Conservation (phyloP, 106 monocot species). For the Phalaenopsis equestris region DNA sequence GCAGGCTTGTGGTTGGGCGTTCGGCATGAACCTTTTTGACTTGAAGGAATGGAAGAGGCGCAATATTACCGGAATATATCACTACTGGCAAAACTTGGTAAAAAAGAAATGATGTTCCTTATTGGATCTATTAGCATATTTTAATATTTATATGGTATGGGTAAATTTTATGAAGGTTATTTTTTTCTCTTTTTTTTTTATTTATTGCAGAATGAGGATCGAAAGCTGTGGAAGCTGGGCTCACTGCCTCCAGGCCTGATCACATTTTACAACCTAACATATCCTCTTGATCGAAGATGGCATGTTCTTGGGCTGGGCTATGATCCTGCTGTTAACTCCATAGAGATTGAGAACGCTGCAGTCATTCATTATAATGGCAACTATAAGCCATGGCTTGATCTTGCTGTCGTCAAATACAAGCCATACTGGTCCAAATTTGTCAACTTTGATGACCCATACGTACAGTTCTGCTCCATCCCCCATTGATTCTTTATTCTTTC, state of each 20-base stretch:
- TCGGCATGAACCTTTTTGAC: constrained; percentile 38
- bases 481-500: neutral
- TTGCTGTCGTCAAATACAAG: constrained; percentile 45
- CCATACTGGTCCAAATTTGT: constrained; percentile 36
- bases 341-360: constrained; percentile 33
- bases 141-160: neutral
- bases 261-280: constrained; percentile 58
- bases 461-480: constrained; percentile 11
- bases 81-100: constrained; percentile 32
- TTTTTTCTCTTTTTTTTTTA: neutral
- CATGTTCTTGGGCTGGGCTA: constrained; percentile 71
- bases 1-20: constrained; percentile 40
- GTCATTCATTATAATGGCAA: constrained; percentile 70
- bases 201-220: constrained; percentile 41
- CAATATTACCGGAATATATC: constrained; percentile 34
- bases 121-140: neutral
- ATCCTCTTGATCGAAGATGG: constrained; percentile 55
- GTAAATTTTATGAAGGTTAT: neutral
- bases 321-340: constrained; percentile 33
- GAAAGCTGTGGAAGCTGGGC: constrained; percentile 63
- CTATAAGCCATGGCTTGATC: constrained; percentile 70
- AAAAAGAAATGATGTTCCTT: neutral
- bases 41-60: constrained; percentile 32
- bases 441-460: constrained; percentile 5
- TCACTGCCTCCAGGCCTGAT: constrained; percentile 60